Conservation (phyloP, 164 flowering plant genomes). For the Liquidambar formosana region DNA sequence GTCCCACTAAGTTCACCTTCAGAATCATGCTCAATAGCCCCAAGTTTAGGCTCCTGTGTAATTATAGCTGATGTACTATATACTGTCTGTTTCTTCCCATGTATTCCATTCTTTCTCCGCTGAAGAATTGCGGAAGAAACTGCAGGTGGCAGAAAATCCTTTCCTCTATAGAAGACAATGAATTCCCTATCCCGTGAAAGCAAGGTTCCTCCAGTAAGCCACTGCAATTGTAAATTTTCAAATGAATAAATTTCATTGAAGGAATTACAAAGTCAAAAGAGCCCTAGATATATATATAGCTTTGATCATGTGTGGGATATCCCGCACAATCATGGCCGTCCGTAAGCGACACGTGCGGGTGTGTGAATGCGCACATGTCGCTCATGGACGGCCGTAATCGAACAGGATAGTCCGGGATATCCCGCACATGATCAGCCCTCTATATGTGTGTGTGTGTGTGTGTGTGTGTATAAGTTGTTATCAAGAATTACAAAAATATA, state of each 20-base stretch:
- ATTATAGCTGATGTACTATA: slow-evolving; percentile 12
- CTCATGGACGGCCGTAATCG: too few species aligned
- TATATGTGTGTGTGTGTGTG: too few species aligned
- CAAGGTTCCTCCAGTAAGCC: slow-evolving; percentile 84
- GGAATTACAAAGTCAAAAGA: not conserved
- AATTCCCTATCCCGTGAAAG: slow-evolving; percentile 78
- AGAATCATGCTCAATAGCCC: slow-evolving; percentile 19
- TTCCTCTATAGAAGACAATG: slow-evolving; percentile 87
- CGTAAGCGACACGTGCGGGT: too few species aligned
- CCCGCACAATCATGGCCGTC: too few species aligned
- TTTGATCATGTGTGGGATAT: too few species aligned
- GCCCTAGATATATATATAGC: too few species aligned
- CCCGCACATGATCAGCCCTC: too few species aligned
- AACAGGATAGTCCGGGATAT: too few species aligned
- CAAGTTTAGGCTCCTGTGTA: slow-evolving; percentile 15
- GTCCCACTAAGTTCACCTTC: slow-evolving; percentile 16
- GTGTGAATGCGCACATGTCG: too few species aligned
- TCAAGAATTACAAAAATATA: not conserved
- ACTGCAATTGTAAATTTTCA: slow-evolving; percentile 47
- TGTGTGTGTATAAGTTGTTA: too few species aligned
- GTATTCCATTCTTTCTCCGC: slow-evolving; percentile 41
- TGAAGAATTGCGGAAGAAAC: slow-evolving; percentile 82
- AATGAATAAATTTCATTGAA: slow-evolving; percentile 15
- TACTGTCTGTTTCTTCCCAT: slow-evolving; percentile 12
- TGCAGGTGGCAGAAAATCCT: slow-evolving; percentile 89